These are phyloP conservation scores for Gyrodon lividus DNA, from an alignment of 768 basidiomycete genomes.

Conservation along the genomic window DNA sequence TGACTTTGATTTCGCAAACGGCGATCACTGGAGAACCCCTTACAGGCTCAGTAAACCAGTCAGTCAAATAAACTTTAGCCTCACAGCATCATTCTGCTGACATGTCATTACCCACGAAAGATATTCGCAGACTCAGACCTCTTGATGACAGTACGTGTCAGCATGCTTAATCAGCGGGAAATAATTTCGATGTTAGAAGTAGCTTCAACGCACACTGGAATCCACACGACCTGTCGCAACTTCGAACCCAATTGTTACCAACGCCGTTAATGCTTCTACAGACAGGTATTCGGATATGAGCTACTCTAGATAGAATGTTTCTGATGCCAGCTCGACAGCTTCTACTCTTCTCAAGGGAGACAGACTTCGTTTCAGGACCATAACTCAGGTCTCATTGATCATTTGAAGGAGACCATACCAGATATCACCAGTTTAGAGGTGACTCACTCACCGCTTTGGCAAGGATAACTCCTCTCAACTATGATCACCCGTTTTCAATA, in stretches of 20 bases:
- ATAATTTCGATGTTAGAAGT: slow-evolving; percentile 8
- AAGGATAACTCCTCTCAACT: neutral
- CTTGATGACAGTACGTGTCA: slow-evolving; percentile 44
- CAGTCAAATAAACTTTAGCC: slow-evolving; percentile 9
- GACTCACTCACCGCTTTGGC: neutral
- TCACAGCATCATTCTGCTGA: neutral
- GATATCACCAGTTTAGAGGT: slow-evolving; percentile 74
- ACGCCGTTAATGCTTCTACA: slow-evolving; percentile 71
- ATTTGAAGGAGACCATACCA: slow-evolving; percentile 47
- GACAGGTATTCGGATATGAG: slow-evolving; percentile 55
- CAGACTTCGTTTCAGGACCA: slow-evolving; percentile 78
- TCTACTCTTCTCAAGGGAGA: slow-evolving; percentile 85
- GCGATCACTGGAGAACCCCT: slow-evolving; percentile 39
- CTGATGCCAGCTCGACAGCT: slow-evolving; percentile 44
- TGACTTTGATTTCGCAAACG: slow-evolving; percentile 67
- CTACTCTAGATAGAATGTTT: no score
- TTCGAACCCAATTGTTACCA: slow-evolving; percentile 36
- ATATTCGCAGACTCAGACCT: slow-evolving; percentile 59
- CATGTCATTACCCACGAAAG: slow-evolving; percentile 31
- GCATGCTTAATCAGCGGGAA: neutral
- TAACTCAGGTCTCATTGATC: slow-evolving; percentile 61
- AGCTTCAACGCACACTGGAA: slow-evolving; percentile 50
- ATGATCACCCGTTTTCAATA: slow-evolving; percentile 4
- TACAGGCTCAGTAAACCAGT: slow-evolving; percentile 73
- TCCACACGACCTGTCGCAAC: slow-evolving; percentile 43